These are phyloP conservation scores for Medicago arabica DNA, from an alignment of 306 rosid species.

Conservation along the genomic window DNA sequence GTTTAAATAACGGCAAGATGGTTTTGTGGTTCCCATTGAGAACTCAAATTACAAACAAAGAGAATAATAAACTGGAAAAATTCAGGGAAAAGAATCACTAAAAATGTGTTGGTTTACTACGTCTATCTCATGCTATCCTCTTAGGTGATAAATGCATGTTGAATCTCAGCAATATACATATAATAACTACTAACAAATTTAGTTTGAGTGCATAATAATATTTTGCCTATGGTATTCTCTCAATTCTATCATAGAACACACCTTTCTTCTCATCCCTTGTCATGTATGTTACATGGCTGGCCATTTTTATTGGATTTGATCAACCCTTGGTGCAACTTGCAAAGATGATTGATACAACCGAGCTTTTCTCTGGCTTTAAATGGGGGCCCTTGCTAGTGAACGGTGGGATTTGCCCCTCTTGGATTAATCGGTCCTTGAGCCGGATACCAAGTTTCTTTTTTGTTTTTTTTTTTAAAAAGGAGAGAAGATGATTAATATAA, in stretches of 20 bases:
- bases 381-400: too few relatives aligned
- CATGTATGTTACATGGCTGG: conserved; percentile 1
- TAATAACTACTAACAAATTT: conserved; percentile 12
- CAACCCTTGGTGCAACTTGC: conserved; percentile 3
- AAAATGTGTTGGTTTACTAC: background rate
- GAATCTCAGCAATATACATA: background rate
- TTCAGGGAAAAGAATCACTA: background rate
- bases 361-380: too few relatives aligned
- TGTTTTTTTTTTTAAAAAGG: too few relatives aligned
- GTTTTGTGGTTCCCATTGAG: conserved; percentile 3
- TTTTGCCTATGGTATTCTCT: background rate
- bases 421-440: too few relatives aligned
- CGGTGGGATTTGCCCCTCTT: too few relatives aligned
- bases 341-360: conserved; percentile 18
- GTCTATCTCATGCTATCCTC: background rate
- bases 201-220: background rate
- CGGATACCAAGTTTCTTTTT: too few relatives aligned
- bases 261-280: conserved; percentile 14
- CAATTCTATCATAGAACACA: background rate
- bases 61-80: conserved; percentile 1
- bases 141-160: background rate
- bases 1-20: background rate
- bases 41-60: conserved; percentile 6
- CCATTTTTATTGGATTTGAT: conserved; percentile 36
- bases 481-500: conserved; percentile 7